Percentiles rank a stretch among this genome's conserved stretches.
Conservation (phyloP, 345 rosid species). For the Eucalyptus erythrocorys region DNA sequence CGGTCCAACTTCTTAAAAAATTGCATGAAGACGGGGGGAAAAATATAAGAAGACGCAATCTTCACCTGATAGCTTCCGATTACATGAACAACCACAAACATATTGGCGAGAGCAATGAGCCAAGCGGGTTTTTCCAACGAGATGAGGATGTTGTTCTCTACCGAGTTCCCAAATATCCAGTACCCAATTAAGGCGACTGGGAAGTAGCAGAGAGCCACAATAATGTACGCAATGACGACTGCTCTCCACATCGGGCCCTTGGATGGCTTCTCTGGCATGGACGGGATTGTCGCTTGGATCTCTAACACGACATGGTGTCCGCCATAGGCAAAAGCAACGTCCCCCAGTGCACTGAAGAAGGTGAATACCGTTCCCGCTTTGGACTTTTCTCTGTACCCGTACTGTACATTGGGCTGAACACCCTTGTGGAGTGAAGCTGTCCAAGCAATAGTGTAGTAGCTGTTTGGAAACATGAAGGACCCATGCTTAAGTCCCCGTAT, state of each 20-base stretch:
- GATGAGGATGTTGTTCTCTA: conserved; percentile 43
- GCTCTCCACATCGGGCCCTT: conserved; percentile 71
- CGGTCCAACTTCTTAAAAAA: not conserved
- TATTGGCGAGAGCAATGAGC: conserved; percentile 56
- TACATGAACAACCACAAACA: conserved; percentile 61
- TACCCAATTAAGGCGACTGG: conserved; percentile 67
- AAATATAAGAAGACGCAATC: not conserved
- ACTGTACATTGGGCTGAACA: conserved; percentile 33
- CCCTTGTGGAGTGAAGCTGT: conserved; percentile 39
- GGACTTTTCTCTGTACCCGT: conserved; percentile 21
- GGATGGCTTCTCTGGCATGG: conserved; percentile 69
- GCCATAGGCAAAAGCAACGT: conserved; percentile 64
- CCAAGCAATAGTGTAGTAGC: conserved; percentile 80
- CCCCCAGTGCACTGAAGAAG: conserved; percentile 57
- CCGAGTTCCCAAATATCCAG: conserved; percentile 42
- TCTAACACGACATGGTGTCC: conserved; percentile 73
- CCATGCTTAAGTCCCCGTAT: not conserved
- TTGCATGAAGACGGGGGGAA: not conserved
- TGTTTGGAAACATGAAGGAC: not conserved
- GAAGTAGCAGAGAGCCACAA: conserved; percentile 68
- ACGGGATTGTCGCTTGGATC: conserved; percentile 76
- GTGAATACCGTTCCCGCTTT: conserved; percentile 29
- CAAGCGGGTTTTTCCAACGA: conserved; percentile 48
- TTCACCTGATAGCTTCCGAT: conserved; percentile 72
- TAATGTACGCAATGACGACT: conserved; percentile 52